Conservation (phyloP, 306 rosid species). For the Glycyrrhiza uralensis region DNA sequence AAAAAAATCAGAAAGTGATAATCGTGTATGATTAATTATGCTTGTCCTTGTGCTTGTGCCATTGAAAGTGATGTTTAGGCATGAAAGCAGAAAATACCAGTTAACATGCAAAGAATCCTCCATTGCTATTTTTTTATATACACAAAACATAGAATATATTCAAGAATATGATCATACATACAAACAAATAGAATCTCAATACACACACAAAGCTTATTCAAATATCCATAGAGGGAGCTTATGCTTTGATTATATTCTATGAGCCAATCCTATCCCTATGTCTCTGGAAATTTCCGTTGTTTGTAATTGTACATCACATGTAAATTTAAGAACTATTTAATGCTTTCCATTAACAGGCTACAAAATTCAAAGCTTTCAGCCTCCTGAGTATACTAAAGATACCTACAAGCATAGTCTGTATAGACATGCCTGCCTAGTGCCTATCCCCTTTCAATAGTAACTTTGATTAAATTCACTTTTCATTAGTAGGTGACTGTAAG, state of each 20-base stretch:
- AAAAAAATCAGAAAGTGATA: not conserved
- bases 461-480: not conserved
- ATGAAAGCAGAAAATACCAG: constrained; percentile 13
- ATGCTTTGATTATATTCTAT: not conserved
- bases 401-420: not conserved
- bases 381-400: not conserved
- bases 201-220: not conserved
- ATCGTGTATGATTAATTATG: not conserved
- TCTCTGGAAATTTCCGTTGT: not conserved
- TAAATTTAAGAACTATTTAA: not conserved
- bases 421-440: not conserved
- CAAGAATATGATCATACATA: not conserved
- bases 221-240: not conserved
- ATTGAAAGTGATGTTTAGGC: not conserved
- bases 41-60: not conserved
- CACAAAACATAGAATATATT: not conserved
- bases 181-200: not conserved
- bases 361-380: not conserved
- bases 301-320: not conserved
- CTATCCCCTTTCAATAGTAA: not conserved
- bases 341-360: not conserved
- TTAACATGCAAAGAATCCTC: not conserved
- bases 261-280: not conserved
- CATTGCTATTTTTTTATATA: not conserved
- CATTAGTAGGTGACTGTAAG: not conserved